A percentile compares a stretch with the other conserved stretches of the same genome.
phyloP scores from a whole-genome alignment of 495 filamentous ascomycete genomes.

The Oleoguttula mirabilis region DNA sequence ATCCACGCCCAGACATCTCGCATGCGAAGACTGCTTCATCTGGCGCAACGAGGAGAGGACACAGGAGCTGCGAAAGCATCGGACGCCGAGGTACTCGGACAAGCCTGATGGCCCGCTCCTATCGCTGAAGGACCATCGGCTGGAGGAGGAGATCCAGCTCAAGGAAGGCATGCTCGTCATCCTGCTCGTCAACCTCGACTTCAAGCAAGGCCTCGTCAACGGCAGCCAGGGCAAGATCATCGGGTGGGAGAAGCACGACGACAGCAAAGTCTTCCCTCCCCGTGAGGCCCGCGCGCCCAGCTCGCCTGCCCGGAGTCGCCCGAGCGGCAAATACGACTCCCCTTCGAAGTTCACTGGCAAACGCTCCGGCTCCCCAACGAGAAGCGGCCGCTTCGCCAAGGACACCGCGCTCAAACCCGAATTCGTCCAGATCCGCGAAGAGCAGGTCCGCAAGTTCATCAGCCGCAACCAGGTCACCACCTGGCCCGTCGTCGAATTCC shows the following conservation, averaged over 20 bases:
- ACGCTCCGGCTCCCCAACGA: not conserved
- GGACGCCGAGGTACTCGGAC: not conserved
- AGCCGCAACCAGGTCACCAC: not conserved
- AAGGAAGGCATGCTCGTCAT: slow-evolving; percentile 37
- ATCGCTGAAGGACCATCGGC: slow-evolving; percentile 22
- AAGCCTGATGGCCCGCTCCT: slow-evolving; percentile 1
- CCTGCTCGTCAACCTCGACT: slow-evolving; percentile 35
- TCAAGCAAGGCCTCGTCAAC: slow-evolving; percentile 33
- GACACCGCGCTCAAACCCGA: not conserved
- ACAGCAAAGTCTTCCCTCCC: slow-evolving; percentile 11
- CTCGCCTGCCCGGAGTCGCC: not conserved
- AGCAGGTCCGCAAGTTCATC: slow-evolving; percentile 2
- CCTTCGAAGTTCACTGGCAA: no score
- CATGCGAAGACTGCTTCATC: slow-evolving; percentile 3
- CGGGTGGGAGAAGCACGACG: slow-evolving; percentile 28
- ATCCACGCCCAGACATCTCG: not conserved
- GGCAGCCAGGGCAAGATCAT: slow-evolving; percentile 39
- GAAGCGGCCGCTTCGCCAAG: not conserved
- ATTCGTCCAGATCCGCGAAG: slow-evolving; percentile 7
- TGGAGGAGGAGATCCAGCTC: slow-evolving; percentile 24
- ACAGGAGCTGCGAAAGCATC: slow-evolving; percentile 1
- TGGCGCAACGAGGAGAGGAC: slow-evolving; percentile 2
- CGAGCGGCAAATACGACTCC: not conserved
- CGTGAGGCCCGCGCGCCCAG: not conserved
- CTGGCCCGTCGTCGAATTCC: slow-evolving; percentile 31